Conservation (phyloP, 768 basidiomycete species). For the Xanthoconium stramineum region DNA sequence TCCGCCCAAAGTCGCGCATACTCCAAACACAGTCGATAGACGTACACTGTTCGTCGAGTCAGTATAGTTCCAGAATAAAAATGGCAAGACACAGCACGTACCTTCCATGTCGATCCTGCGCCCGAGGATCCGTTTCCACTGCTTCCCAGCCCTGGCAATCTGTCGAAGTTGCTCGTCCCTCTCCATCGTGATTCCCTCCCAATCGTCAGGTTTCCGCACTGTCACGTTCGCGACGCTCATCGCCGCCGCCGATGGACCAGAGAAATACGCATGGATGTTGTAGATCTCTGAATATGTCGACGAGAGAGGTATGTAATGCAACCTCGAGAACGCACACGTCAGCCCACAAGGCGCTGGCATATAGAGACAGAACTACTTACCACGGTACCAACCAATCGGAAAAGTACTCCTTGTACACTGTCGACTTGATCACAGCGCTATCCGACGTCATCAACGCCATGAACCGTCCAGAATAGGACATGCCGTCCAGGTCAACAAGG, state of each 20-base stretch:
- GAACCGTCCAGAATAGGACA: constrained; percentile 91
- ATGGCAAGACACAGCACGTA: constrained; percentile 34
- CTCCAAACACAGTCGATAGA: constrained; percentile 84
- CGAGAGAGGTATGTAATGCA: constrained; percentile 93
- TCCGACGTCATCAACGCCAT: constrained; percentile 83
- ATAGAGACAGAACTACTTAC: constrained; percentile 33
- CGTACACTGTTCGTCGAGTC: constrained; percentile 53
- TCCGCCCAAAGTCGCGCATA: constrained; percentile 85
- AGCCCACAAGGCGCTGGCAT: not conserved
- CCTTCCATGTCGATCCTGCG: constrained; percentile 92
- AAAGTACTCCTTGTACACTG: constrained; percentile 89
- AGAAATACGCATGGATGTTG: constrained; percentile 91
- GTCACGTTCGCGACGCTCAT: constrained; percentile 54
- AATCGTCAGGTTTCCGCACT: constrained; percentile 23
- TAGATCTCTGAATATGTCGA: constrained; percentile 87
- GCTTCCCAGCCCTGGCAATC: constrained; percentile 88
- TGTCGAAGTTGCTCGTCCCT: constrained; percentile 72
- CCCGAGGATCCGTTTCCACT: constrained; percentile 86
- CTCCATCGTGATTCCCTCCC: constrained; percentile 42
- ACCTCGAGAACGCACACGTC: constrained; percentile 43
- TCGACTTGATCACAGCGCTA: constrained; percentile 86
- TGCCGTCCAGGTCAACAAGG: constrained; percentile 88
- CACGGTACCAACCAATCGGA: constrained; percentile 92
- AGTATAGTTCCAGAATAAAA: not conserved
- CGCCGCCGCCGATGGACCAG: constrained; percentile 66